Evolutionary conservation across 2,329 filamentous ascomycete genomes (phyloP).

Genomic region (Colletotrichum gloeosporioides): DNA sequence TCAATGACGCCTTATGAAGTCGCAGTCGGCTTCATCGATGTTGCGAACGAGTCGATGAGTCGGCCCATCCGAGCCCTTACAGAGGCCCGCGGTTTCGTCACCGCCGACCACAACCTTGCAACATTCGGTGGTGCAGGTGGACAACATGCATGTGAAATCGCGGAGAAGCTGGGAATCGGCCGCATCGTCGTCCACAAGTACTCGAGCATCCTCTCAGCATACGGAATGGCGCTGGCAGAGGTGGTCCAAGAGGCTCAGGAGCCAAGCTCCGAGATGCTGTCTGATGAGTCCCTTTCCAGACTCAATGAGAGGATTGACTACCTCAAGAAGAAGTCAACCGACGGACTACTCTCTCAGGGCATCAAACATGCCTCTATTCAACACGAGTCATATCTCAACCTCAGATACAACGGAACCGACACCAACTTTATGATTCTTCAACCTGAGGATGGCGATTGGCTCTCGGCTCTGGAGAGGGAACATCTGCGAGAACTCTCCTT

Average conservation of each 20-base stretch:
- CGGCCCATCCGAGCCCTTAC: constrained; percentile 39
- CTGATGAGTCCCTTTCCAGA: constrained; percentile 12
- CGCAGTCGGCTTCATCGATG: constrained; percentile 34
- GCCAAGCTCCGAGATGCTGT: constrained; percentile 27
- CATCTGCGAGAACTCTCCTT: constrained; percentile 46
- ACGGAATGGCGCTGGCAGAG: constrained; percentile 44
- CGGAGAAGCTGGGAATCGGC: constrained; percentile 37
- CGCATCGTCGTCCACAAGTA: constrained; percentile 40
- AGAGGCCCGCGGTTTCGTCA: constrained; percentile 38
- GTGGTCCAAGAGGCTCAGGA: constrained; percentile 39
- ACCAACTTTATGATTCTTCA: constrained; percentile 45
- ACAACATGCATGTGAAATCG: constrained; percentile 48
- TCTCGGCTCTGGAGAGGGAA: constrained; percentile 36
- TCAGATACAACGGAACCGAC: constrained; percentile 48
- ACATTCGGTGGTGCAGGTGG: constrained; percentile 37
- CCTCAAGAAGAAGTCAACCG: constrained; percentile 34
- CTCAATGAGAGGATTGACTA: constrained; percentile 26
- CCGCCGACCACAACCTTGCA: constrained; percentile 38
- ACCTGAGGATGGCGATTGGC: constrained; percentile 29
- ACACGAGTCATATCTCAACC: constrained; percentile 44
- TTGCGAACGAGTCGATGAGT: constrained; percentile 40
- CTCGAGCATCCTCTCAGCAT: constrained; percentile 38
- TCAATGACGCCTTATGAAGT: constrained; percentile 19
- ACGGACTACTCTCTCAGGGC: constrained; percentile 36
- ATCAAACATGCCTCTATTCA: not conserved